These are phyloP conservation scores for Neltuma alba DNA, from an alignment of 306 rosid species.

Conservation along the genomic window DNA sequence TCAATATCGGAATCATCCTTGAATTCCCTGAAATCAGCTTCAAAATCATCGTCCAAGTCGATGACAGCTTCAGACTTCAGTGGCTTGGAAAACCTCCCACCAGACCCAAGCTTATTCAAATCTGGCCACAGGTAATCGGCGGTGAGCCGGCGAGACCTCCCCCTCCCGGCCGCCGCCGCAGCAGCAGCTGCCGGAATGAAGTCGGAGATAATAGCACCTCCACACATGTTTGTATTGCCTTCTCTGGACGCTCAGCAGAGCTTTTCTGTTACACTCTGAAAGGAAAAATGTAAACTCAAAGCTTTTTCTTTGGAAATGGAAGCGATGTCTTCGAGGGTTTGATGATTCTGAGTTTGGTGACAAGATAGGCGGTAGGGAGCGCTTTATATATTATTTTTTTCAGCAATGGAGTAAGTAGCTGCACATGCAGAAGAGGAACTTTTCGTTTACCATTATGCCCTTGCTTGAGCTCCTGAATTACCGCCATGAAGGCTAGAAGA, in stretches of 20 bases:
- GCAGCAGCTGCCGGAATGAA: constrained; percentile 58
- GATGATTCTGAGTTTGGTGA: constrained; percentile 26
- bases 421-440: neutral
- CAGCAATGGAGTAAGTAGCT: constrained; percentile 10
- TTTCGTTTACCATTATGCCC: constrained; percentile 46
- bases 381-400: constrained; percentile 1
- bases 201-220: constrained; percentile 96
- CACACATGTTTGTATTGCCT: constrained; percentile 60
- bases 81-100: constrained; percentile 46
- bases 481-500: neutral
- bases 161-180: neutral
- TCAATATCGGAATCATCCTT: constrained; percentile 88
- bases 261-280: constrained; percentile 33
- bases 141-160: constrained; percentile 50
- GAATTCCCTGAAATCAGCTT: constrained; percentile 80
- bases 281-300: neutral
- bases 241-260: neutral
- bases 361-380: neutral
- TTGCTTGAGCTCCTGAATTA: neutral
- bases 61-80: constrained; percentile 34
- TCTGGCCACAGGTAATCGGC: constrained; percentile 73
- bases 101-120: constrained; percentile 52
- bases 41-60: constrained; percentile 71
- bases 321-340: constrained; percentile 9
- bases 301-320: constrained; percentile 1